Evolutionary conservation across 108 stramenopile genomes (phyloP), one percentile per base, ranked within the genome.

Genomic region (Fistulifera solaris): DNA sequence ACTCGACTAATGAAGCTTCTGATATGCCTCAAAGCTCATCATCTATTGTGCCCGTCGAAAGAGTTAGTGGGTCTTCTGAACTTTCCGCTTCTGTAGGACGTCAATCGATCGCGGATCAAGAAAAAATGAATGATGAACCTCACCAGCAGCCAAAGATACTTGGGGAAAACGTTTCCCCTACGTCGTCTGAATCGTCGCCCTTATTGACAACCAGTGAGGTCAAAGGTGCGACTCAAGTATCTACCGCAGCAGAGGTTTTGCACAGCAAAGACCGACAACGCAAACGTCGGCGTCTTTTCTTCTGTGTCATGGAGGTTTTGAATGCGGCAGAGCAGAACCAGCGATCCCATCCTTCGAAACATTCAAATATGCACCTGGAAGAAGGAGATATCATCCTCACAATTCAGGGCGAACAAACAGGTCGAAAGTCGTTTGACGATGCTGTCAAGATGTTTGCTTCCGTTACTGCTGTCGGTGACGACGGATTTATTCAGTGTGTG

Each of bases 331-430:
- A 61, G 46, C 78, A 80, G 58, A 80, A 80, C 48, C 47, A 53
- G 49, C 16, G 19, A 58, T 19, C 21, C 55, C 24, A 43, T 16
- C 10, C 40, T 7, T 38, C 6, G 8, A 35, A 35, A 35, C 6
- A 35, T 35, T 35, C 31, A 3, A 35, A 35, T 16, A 26, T 38
- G 52, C 53, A 52, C 15, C 51, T 88, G 48, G 61, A 71, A 45
- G 54, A 67, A 27, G 82, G 78, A 12, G 88, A 89, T 48, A 69
- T 89, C n/a, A 64, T 89, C 24, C 63, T 89, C 15, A 49, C 67
- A 0, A 63, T 89, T 28, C 68, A 80, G 48, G 80, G 76, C 10
- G 23, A 38, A n/a, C 12, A 41, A 17, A 59, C 73, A 0, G 65
- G 67, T 21, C 81, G 80, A 0, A 63, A 67, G 56, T 61, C 67